Evolutionary conservation across 768 basidiomycete species (phyloP), one percentile per base, ranked within the genome.

Genomic region (Phallus indusiatus): DNA sequence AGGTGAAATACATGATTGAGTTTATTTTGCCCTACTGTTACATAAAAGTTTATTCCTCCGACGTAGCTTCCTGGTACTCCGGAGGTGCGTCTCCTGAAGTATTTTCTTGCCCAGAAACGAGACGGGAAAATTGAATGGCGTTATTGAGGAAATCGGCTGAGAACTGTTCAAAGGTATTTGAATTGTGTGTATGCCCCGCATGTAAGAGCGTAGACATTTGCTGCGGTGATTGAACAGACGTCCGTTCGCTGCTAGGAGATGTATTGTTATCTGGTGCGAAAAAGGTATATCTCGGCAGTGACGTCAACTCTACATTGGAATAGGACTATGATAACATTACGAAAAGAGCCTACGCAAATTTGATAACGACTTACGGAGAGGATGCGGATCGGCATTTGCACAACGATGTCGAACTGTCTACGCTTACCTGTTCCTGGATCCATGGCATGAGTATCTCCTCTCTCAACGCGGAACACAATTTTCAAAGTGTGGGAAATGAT

Each of bases 31-130:
- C 28, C 28, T 28, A 28, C 28, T 28, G 28, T 28, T 28, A 28
- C 28, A 28, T 28, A 42, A 42, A 42, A 42, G 12, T 5, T 42
- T 12, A 42, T 14, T 42, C 2, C 4, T 12, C n/a, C 42, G 4
- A 42, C n/a, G n/a, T n/a, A 42, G 57, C 48, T 12, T 59, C 70
- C 0, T 67, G 69, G 67, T 94, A 93, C n/a, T 82, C 75, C 3
- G 94, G 94, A 0, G 94, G 94, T 8, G 80, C 79, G 69, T 96
- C 93, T 7, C 94, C 94, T 16, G 76, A 75, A 65, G 88, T 85
- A 51, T 79, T 87, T 69, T 88, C 88, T 68, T 86, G 84, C 21
- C 94, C 94, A 11, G 87, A 81, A 42, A 96, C 78, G 18, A 96
- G 78, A 22, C 86, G 78, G 67, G 92, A 93, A 65, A 88, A 93